These are phyloP conservation scores for Colletotrichum brevisporum DNA, from an alignment of 2,329 filamentous ascomycete genomes.

Conservation along the genomic window DNA sequence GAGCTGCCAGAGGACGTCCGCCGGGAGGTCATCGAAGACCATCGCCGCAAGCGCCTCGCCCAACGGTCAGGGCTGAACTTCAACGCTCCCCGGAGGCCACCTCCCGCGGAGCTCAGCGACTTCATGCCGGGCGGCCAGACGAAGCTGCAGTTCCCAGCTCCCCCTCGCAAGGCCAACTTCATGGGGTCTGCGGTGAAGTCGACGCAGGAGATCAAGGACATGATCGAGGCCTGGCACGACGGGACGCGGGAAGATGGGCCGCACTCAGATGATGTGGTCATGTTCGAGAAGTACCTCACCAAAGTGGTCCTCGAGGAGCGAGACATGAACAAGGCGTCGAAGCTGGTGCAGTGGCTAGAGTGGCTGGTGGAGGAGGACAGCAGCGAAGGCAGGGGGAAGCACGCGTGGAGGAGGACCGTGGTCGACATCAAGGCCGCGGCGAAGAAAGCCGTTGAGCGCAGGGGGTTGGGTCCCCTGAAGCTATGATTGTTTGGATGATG, in stretches of 20 bases:
- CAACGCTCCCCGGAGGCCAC: slow-evolving; percentile 51
- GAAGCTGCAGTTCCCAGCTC: slow-evolving; percentile 61
- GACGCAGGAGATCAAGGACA: slow-evolving; percentile 76
- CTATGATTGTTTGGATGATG: slow-evolving; percentile 47
- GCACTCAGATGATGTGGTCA: slow-evolving; percentile 81
- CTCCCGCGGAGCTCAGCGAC: slow-evolving; percentile 39
- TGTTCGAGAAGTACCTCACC: slow-evolving; percentile 80
- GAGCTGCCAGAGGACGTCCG: slow-evolving; percentile 87
- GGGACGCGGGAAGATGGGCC: slow-evolving; percentile 82
- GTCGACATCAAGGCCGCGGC: slow-evolving; percentile 63
- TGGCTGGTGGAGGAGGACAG: slow-evolving; percentile 67
- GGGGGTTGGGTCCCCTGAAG: slow-evolving; percentile 70
- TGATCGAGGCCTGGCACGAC: slow-evolving; percentile 81
- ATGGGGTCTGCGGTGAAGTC: slow-evolving; percentile 58
- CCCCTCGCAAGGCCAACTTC: slow-evolving; percentile 63
- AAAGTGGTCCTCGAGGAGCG: slow-evolving; percentile 82
- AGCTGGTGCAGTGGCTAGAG: slow-evolving; percentile 77
- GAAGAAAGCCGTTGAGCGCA: slow-evolving; percentile 67
- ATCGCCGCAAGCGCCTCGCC: slow-evolving; percentile 74
- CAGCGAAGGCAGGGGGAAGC: slow-evolving; percentile 52
- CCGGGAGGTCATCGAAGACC: slow-evolving; percentile 82
- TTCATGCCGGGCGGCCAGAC: slow-evolving; percentile 53
- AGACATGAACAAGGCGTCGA: slow-evolving; percentile 81
- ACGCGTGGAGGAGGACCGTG: slow-evolving; percentile 63
- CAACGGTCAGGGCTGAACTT: slow-evolving; percentile 67